Evolutionary conservation across 176 grass and related monocot species (phyloP).

Genomic region (Otatea glauca): DNA sequence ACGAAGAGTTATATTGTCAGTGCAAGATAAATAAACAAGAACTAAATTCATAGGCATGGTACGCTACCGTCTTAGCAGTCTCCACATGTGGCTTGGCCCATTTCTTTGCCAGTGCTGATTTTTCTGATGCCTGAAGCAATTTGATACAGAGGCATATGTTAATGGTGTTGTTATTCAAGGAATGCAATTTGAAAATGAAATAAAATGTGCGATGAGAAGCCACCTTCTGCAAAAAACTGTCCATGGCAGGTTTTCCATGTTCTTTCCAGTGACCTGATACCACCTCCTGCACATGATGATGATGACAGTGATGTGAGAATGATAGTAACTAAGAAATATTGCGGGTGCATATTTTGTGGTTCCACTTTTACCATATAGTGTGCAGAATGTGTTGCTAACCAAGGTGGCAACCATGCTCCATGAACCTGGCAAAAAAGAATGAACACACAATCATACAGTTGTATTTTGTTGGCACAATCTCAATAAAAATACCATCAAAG

Average conservation of each 20-base stretch:
- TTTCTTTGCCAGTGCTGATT: slow-evolving; percentile 80
- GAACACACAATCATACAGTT: not conserved
- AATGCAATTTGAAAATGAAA: slow-evolving; percentile 30
- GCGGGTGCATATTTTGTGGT: not conserved
- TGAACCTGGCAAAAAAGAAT: slow-evolving; percentile 62
- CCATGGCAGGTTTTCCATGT: slow-evolving; percentile 71
- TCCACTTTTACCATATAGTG: slow-evolving; percentile 54
- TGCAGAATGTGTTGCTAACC: slow-evolving; percentile 65
- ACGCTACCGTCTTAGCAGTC: slow-evolving; percentile 63
- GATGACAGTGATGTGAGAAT: slow-evolving; percentile 2
- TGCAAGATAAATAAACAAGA: slow-evolving; percentile 36
- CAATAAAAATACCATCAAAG: not conserved
- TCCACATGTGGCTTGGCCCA: slow-evolving; percentile 83
- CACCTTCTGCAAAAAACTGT: slow-evolving; percentile 72
- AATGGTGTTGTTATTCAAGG: not conserved
- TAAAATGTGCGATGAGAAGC: slow-evolving; percentile 12
- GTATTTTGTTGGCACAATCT: not conserved
- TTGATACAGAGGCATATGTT: slow-evolving; percentile 12
- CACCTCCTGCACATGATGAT: slow-evolving; percentile 63
- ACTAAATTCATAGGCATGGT: slow-evolving; percentile 14
- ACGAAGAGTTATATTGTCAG: slow-evolving; percentile 34
- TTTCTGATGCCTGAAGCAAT: slow-evolving; percentile 75
- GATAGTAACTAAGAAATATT: slow-evolving; percentile 8
- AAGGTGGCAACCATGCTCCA: slow-evolving; percentile 97
- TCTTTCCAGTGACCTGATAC: slow-evolving; percentile 72